Evolutionary conservation across 495 filamentous ascomycete genomes (phyloP).

Genomic region (Endocarpon pusillum): DNA sequence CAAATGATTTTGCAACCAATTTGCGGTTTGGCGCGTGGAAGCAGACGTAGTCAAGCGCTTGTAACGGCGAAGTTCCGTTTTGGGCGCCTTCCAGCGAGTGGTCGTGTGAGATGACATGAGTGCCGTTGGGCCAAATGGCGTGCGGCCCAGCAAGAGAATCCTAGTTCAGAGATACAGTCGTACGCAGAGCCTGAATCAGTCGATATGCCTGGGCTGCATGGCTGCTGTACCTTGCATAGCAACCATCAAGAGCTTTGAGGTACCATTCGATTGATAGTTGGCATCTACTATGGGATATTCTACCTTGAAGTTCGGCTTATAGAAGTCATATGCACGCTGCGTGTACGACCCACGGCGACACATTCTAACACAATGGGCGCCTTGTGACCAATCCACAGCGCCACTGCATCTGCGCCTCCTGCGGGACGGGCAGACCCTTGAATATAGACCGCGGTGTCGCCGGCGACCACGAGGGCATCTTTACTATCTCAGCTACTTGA

Average conservation of each 20-base stretch:
- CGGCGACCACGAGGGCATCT: too few species aligned
- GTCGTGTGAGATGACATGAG: too few species aligned
- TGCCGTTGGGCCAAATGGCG: too few species aligned
- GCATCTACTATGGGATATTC: conserved; percentile 5
- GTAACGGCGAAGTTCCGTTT: not conserved
- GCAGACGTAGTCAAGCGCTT: conserved; percentile 4
- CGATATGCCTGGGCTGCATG: too few species aligned
- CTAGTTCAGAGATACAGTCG: too few species aligned
- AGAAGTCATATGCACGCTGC: conserved; percentile 5
- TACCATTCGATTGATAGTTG: conserved; percentile 4
- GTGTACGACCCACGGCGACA: conserved; percentile 1
- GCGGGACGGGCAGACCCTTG: too few species aligned
- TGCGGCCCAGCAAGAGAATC: too few species aligned
- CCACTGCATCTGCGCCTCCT: too few species aligned
- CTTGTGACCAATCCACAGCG: conserved; percentile 4
- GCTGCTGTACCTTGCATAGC: not conserved
- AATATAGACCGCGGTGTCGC: too few species aligned
- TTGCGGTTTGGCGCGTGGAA: conserved; percentile 7
- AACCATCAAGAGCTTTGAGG: conserved; percentile 2
- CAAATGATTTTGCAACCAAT: conserved; percentile 1
- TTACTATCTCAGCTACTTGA: too few species aligned
- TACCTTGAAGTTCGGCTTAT: conserved; percentile 4
- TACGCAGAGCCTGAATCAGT: too few species aligned
- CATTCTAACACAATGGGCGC: conserved; percentile 1
- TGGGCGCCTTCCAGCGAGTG: too few species aligned